Evolutionary conservation across 2,329 filamentous ascomycete species (phyloP), one percentile per base, ranked within the genome.

Genomic region (Verticillium isaacii): DNA sequence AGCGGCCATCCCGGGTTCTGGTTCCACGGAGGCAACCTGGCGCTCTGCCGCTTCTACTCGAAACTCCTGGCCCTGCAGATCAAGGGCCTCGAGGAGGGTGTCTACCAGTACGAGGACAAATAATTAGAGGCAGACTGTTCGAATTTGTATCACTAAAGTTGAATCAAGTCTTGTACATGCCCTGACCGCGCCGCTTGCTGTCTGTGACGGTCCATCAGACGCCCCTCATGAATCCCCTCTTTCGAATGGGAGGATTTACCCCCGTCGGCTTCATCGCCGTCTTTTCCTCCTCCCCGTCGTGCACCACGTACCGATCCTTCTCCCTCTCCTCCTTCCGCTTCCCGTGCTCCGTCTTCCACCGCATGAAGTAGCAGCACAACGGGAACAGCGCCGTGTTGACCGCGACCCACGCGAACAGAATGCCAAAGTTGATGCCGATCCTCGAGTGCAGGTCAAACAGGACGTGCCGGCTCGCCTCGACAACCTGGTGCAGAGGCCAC

Each of bases 401-500:
- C 0, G 75, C 82, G 1, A 72, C 73, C 86, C 85, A 89, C 0
- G 80, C 81, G 62, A 88, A 81, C 54, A 89, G 69, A 1, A 89
- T 73, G 0, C 82, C 86, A 70, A 89, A 84, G 64, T 89, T 83
- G 2, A 87, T 70, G 0, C 85, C 85, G 58, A 89, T 83, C 15
- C 79, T 71, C 0, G 82, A 84, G 64, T 85, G 82, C 6, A 85
- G 72, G 60, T 84, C 85, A 64, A 89, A 89, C 14, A 89, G 65
- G 34, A 89, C 81, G n/a, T 82, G 82, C 4, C 86, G 77, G 32
- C 81, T 80, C 0, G 78, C 86, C 68, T 86, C 79, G 34, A 89
- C 86, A 41, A 89, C 78, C 45, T 85, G 81, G 70, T 88, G 83
- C 60, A 89, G 71, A 9, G 86, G 87, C 83, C 85, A 87, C 0